phyloP scores from a whole-genome alignment of 1,284 basidiomycete genomes.

The Ustilago trichophora region DNA sequence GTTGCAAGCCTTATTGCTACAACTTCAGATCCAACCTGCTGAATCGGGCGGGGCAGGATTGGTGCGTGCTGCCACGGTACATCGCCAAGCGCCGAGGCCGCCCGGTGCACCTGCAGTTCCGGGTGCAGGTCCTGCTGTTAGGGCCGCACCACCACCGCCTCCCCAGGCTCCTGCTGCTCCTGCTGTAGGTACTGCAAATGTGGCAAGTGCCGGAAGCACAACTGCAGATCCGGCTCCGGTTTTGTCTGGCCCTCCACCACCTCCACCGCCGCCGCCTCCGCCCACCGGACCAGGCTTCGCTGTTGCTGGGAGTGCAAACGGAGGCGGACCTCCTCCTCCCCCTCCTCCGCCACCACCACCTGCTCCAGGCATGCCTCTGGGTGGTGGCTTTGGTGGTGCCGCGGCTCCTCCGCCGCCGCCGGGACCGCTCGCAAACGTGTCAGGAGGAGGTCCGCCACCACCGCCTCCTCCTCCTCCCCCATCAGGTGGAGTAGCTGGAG shows the following conservation, averaged over 20 bases:
- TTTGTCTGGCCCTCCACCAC: conserved; percentile 2
- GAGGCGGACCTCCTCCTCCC: conserved; percentile 29
- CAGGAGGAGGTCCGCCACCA: too few relatives aligned
- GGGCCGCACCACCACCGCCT: conserved; percentile 1
- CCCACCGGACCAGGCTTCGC: background rate
- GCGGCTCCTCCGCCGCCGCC: too few relatives aligned
- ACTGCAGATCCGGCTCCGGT: background rate
- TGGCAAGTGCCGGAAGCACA: too few relatives aligned
- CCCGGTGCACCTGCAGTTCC: conserved; percentile 21
- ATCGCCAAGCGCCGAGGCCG: conserved; percentile 39
- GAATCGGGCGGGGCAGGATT: conserved; percentile 14
- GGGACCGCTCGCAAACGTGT: too few relatives aligned
- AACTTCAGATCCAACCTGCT: conserved; percentile 47
- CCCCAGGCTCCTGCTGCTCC: background rate
- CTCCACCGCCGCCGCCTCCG: conserved; percentile 10
- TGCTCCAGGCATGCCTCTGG: conserved; percentile 14
- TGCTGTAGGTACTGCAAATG: too few relatives aligned
- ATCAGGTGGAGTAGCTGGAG: too few relatives aligned
- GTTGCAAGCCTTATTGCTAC: conserved; percentile 46
- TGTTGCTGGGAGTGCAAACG: background rate
- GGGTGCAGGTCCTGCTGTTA: background rate
- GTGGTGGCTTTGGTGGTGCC: conserved; percentile 1
- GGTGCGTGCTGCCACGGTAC: conserved; percentile 18
- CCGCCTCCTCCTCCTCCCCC: too few relatives aligned
- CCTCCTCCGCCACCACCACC: conserved; percentile 39